Evolutionary conservation across 495 filamentous ascomycete species (phyloP).

Genomic region (Penicillium herquei): DNA sequence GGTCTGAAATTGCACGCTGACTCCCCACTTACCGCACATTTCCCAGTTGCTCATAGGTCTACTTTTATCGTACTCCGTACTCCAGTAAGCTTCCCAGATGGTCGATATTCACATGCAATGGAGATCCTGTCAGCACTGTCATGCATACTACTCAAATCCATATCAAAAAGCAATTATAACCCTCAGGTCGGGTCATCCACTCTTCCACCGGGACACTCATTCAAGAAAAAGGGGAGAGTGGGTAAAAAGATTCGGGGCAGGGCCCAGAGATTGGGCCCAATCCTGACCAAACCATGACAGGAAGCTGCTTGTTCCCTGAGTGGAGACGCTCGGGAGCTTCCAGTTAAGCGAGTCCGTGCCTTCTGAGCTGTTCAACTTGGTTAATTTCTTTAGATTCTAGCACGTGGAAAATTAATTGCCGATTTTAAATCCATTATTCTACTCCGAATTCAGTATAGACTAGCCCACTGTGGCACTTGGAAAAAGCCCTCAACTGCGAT

Average conservation of each 20-base stretch:
- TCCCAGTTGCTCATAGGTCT: no score
- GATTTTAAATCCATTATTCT: no score
- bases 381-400: neutral
- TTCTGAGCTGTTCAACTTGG: neutral
- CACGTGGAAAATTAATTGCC: neutral
- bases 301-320: conserved; percentile 13
- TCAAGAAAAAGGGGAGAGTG: neutral
- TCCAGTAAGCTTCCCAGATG: no score
- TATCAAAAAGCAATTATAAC: neutral
- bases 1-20: no score
- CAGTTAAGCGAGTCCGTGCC: conserved; percentile 6
- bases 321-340: conserved; percentile 4
- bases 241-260: conserved; percentile 5
- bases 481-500: no score
- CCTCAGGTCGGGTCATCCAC: neutral
- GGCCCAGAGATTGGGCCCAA: conserved; percentile 4
- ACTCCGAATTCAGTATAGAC: no score
- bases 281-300: conserved; percentile 14
- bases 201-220: neutral
- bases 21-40: no score
- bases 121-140: no score
- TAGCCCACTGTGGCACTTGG: no score
- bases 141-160: no score
- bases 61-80: no score
- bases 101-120: no score